phyloP scores from a whole-genome alignment of 805 yeast species.

The Zygosaccharomyces siamensis region DNA sequence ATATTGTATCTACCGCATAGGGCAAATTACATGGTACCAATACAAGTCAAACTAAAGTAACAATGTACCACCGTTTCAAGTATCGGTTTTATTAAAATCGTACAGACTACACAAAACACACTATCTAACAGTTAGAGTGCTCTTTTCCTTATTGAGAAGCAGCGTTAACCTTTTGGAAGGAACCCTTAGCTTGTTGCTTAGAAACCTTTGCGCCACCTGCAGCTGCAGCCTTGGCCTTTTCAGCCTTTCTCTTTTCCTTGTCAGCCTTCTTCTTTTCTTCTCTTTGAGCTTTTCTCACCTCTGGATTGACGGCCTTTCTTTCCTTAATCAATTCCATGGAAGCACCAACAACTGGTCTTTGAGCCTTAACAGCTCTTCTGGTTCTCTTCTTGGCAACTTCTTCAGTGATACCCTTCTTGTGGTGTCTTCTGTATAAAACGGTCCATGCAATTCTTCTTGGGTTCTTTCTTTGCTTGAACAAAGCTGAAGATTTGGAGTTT shows the following conservation, averaged over 20 bases:
- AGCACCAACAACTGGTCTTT: constrained; percentile 99
- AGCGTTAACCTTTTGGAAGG: constrained; percentile 94
- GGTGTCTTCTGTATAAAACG: constrained; percentile 98
- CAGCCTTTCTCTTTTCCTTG: constrained; percentile 86
- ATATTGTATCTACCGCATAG: neutral
- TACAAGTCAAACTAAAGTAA: neutral
- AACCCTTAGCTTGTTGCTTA: constrained; percentile 97
- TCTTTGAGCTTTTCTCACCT: constrained; percentile 97
- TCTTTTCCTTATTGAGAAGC: constrained; percentile 76
- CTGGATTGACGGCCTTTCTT: constrained; percentile 94
- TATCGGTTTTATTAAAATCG: constrained; percentile 7
- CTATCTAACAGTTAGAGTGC: constrained; percentile 5
- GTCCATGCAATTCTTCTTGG: constrained; percentile 99
- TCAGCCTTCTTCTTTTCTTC: constrained; percentile 78
- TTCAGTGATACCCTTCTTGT: constrained; percentile 99
- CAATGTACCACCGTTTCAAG: constrained; percentile 5
- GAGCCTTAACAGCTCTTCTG: constrained; percentile 96
- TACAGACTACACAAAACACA: constrained; percentile 6
- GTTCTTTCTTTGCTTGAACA: constrained; percentile 99
- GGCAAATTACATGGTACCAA: neutral
- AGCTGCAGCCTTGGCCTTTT: constrained; percentile 78
- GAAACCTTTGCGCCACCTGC: constrained; percentile 73
- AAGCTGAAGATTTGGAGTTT: constrained; percentile 93
- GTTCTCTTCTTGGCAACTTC: constrained; percentile 95
- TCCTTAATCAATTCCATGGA: constrained; percentile 96